phyloP scores from a whole-genome alignment of 2,329 filamentous ascomycete species.

The Aspergillus hortae region DNA sequence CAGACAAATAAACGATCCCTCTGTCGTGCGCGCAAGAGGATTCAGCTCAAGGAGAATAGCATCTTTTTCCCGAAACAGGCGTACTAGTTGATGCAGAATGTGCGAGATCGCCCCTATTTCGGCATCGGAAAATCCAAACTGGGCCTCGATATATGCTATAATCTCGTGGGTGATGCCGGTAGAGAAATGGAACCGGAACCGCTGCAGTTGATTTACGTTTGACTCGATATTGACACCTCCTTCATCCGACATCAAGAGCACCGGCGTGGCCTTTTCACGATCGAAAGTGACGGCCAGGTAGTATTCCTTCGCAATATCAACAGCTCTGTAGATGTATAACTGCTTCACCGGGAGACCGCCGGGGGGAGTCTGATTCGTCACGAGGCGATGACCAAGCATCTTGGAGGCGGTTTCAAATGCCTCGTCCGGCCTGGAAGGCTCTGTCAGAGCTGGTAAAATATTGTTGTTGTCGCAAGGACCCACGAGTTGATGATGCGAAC shows the following conservation, averaged over 20 bases:
- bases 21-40: slow-evolving; percentile 28
- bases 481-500: slow-evolving; percentile 25
- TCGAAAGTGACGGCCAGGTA: slow-evolving; percentile 45
- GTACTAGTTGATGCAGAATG: slow-evolving; percentile 30
- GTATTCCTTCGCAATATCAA: slow-evolving; percentile 33
- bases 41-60: slow-evolving; percentile 47
- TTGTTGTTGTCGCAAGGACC: neutral
- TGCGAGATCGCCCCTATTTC: slow-evolving; percentile 22
- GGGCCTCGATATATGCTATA: slow-evolving; percentile 17
- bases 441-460: neutral
- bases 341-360: slow-evolving; percentile 27
- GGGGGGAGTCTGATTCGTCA: slow-evolving; percentile 27
- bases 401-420: slow-evolving; percentile 23
- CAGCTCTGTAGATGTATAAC: slow-evolving; percentile 36
- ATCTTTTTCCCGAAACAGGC: slow-evolving; percentile 45
- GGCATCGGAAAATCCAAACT: slow-evolving; percentile 21
- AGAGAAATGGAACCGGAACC: slow-evolving; percentile 23
- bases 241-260: slow-evolving; percentile 35
- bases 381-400: slow-evolving; percentile 28
- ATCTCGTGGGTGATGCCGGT: slow-evolving; percentile 24
- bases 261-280: slow-evolving; percentile 38
- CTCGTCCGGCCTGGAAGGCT: slow-evolving; percentile 18
- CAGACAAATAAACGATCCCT: slow-evolving; percentile 31
- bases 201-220: slow-evolving; percentile 22
- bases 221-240: slow-evolving; percentile 32